Percentiles rank a stretch among this genome's conserved stretches.
phyloP scores from a whole-genome alignment of 2,329 filamentous ascomycete genomes.

The Aspergillaceae sp. region DNA sequence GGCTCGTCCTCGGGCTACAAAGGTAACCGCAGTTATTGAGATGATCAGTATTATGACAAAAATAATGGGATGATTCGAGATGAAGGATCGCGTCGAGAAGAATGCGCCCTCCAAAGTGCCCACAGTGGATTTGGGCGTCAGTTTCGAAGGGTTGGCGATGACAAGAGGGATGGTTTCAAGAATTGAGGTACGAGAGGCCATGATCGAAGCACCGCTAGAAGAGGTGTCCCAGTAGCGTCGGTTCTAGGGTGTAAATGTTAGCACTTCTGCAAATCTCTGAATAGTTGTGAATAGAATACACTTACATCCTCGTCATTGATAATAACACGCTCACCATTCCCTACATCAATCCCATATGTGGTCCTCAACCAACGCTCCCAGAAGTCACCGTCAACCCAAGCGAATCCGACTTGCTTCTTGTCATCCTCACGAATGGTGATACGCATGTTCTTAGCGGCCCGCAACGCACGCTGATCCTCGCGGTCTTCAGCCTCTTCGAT shows the following conservation, averaged over 20 bases:
- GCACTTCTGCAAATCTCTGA: background rate
- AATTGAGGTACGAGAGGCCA: constrained; percentile 80
- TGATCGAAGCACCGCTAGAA: constrained; percentile 79
- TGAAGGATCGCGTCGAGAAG: constrained; percentile 38
- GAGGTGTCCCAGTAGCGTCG: constrained; percentile 93
- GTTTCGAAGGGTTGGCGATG: constrained; percentile 40
- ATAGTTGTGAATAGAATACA: constrained; percentile 11
- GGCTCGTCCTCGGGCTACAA: constrained; percentile 26
- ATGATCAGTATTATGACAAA: constrained; percentile 32
- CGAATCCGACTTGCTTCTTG: constrained; percentile 84
- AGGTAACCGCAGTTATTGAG: constrained; percentile 24
- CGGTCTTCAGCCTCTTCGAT: constrained; percentile 96
- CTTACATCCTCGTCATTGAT: constrained; percentile 96
- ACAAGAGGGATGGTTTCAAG: constrained; percentile 63
- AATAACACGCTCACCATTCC: constrained; percentile 80
- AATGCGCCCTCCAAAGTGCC: constrained; percentile 39
- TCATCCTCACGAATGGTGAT: constrained; percentile 85
- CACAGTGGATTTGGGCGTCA: constrained; percentile 43
- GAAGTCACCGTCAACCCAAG: constrained; percentile 94
- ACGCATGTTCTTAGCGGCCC: constrained; percentile 79
- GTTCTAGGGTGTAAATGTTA: constrained; percentile 48
- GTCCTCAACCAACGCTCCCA: constrained; percentile 95
- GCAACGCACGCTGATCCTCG: constrained; percentile 76
- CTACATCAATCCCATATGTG: constrained; percentile 86
- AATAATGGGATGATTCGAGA: constrained; percentile 36